Evolutionary conservation across 2,329 filamentous ascomycete species (phyloP), one percentile per base, ranked within the genome.

Genomic region (Exophiala aquamarina): DNA sequence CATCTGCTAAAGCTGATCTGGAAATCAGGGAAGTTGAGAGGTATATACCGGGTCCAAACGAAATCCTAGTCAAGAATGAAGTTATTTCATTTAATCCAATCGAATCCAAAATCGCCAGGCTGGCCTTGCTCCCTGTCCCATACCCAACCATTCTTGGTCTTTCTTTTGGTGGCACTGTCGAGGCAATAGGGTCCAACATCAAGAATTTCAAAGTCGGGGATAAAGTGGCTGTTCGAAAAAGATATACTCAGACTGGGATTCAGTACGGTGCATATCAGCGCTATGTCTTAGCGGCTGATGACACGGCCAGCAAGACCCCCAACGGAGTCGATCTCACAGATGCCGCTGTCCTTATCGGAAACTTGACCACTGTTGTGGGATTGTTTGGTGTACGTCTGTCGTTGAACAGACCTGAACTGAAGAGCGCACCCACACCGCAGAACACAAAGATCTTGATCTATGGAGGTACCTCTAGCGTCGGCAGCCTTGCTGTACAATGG

Each of bases 401-500:
- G 3, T 36, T 61, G 0, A 39, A 47, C 1, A 32, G 31, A 8
- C 58, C 59, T 2, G 29, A 46, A 2, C 7, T 48, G 20, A 18
- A 28, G 6, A 29, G 17, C n/a, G 17, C 18, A 10, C 9, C 21
- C 10, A 9, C 26, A 11, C 28, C 17, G n/a, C 17, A 13, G 23
- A 37, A 42, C 1, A 49, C 55, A 32, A 47, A 50, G 68, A 11
- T 70, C 10, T 49, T 70, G 20, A 64, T 71, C 21, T 70, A 70
- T 39, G 69, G 68, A 4, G 69, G 66, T 1, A 64, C 59, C 2
- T 66, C 64, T 5, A 66, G 66, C 10, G 65, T 64, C 3, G 67
- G 68, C 2, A 59, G 61, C 2, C 47, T 70, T 21, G 66, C 59
- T 1, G 68, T 71, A 8, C 67, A 70, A 41, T 68, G 63, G 47